Conservation (phyloP, 1,284 basidiomycete genomes). For the Ganoderma lingzhi region DNA sequence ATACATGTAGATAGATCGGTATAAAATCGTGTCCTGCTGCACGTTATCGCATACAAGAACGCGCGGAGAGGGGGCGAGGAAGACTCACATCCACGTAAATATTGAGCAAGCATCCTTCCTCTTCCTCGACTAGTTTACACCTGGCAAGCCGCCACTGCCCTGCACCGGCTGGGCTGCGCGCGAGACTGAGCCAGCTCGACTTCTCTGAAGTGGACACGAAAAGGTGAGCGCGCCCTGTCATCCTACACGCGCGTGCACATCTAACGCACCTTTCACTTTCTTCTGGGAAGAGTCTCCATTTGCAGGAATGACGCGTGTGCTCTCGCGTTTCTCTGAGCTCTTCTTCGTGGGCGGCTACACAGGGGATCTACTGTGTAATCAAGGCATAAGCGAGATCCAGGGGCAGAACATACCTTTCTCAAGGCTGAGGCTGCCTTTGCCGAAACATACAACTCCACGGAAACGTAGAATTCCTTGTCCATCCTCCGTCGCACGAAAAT, state of each 20-base stretch:
- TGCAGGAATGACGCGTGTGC: slow-evolving; percentile 42
- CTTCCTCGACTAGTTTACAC: slow-evolving; percentile 75
- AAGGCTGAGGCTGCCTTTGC: slow-evolving; percentile 56
- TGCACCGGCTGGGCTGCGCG: slow-evolving; percentile 54
- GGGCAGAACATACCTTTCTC: slow-evolving; percentile 60
- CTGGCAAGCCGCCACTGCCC: slow-evolving; percentile 77
- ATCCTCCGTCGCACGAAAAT: slow-evolving; percentile 15
- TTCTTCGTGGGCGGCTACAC: slow-evolving; percentile 45
- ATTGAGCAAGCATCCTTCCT: slow-evolving; percentile 68
- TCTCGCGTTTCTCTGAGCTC: slow-evolving; percentile 65
- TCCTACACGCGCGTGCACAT: slow-evolving; percentile 2
- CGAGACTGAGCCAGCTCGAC: slow-evolving; percentile 74
- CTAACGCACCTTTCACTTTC: slow-evolving; percentile 66
- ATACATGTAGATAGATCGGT: slow-evolving; percentile 76
- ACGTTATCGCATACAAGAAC: slow-evolving; percentile 22
- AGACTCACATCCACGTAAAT: slow-evolving; percentile 74
- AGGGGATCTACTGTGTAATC: slow-evolving; percentile 18
- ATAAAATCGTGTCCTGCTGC: slow-evolving; percentile 70
- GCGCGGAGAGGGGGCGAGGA: background rate
- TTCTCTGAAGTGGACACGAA: slow-evolving; percentile 57
- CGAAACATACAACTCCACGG: slow-evolving; percentile 73
- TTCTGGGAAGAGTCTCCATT: slow-evolving; percentile 49
- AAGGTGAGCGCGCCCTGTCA: slow-evolving; percentile 10
- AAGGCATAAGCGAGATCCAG: slow-evolving; percentile 24
- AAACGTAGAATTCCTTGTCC: slow-evolving; percentile 54